These are phyloP conservation scores for Omphalea diandra DNA, from an alignment of 441 rosid genomes.

Conservation along the genomic window DNA sequence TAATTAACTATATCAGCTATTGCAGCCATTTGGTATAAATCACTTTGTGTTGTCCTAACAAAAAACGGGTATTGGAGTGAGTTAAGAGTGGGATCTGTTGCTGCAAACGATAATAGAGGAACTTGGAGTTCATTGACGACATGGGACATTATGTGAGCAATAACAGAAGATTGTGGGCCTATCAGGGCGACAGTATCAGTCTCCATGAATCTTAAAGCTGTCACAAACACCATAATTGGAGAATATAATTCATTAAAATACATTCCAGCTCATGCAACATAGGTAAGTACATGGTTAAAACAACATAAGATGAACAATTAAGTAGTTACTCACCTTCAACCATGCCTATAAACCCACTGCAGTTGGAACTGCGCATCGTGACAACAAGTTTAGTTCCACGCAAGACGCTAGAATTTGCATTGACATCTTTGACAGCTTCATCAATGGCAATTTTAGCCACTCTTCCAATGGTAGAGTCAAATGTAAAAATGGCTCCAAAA, in stretches of 20 bases:
- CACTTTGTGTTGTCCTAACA: slow-evolving; percentile 72
- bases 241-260: background rate
- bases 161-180: slow-evolving; percentile 87
- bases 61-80: slow-evolving; percentile 84
- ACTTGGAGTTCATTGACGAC: slow-evolving; percentile 74
- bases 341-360: slow-evolving; percentile 88
- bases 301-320: background rate
- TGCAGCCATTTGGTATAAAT: slow-evolving; percentile 76
- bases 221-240: slow-evolving; percentile 25
- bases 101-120: slow-evolving; percentile 80
- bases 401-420: slow-evolving; percentile 60
- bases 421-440: slow-evolving; percentile 86
- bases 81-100: slow-evolving; percentile 74
- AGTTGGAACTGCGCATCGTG: slow-evolving; percentile 54
- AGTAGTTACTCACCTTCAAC: slow-evolving; percentile 55
- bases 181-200: slow-evolving; percentile 60
- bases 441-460: slow-evolving; percentile 88
- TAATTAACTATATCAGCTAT: slow-evolving; percentile 62
- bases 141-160: slow-evolving; percentile 62
- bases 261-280: slow-evolving; percentile 3
- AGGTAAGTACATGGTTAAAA: slow-evolving; percentile 6
- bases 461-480: slow-evolving; percentile 65
- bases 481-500: slow-evolving; percentile 67
- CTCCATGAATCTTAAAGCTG: slow-evolving; percentile 86
- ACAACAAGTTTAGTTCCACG: slow-evolving; percentile 48